Conservation (phyloP, 2,329 filamentous ascomycete genomes). For the Drechslerella dactyloides region DNA sequence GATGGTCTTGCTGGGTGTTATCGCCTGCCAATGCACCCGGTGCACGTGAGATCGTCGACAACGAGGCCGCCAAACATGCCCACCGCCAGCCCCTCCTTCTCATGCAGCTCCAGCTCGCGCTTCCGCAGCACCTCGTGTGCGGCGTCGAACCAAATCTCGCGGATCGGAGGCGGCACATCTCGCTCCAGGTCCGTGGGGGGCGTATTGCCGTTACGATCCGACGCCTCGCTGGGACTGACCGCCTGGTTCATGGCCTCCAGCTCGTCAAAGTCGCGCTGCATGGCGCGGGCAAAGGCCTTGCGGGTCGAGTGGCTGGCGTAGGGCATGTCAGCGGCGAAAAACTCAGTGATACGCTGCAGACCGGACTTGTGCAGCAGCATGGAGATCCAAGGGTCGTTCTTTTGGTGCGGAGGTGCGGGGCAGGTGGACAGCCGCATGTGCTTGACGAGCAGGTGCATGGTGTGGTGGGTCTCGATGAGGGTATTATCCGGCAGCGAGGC, state of each 20-base stretch:
- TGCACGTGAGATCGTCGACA: constrained; percentile 39
- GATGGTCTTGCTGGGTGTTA: neutral
- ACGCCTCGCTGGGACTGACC: constrained; percentile 4
- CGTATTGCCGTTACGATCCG: constrained; percentile 30
- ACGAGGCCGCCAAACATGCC: constrained; percentile 45
- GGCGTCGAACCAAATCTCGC: constrained; percentile 55
- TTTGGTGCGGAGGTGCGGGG: constrained; percentile 54
- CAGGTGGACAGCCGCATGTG: constrained; percentile 53
- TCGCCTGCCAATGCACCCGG: constrained; percentile 25
- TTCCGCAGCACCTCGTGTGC: constrained; percentile 53
- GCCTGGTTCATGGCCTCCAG: constrained; percentile 14
- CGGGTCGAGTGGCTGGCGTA: constrained; percentile 49
- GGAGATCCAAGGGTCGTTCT: constrained; percentile 54
- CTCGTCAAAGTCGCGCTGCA: constrained; percentile 55
- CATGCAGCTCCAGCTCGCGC: constrained; percentile 52
- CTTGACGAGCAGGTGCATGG: constrained; percentile 55
- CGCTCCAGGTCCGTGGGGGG: constrained; percentile 15
- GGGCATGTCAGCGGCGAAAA: constrained; percentile 54
- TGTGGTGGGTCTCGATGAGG: constrained; percentile 54
- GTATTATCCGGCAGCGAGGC: constrained; percentile 50
- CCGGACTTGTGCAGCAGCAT: constrained; percentile 53
- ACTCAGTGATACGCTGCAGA: constrained; percentile 53
- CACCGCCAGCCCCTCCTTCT: constrained; percentile 49
- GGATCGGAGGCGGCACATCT: constrained; percentile 52
- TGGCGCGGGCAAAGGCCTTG: constrained; percentile 54